Conservation (phyloP, 495 filamentous ascomycete species). For the Annulohypoxylon bovei region DNA sequence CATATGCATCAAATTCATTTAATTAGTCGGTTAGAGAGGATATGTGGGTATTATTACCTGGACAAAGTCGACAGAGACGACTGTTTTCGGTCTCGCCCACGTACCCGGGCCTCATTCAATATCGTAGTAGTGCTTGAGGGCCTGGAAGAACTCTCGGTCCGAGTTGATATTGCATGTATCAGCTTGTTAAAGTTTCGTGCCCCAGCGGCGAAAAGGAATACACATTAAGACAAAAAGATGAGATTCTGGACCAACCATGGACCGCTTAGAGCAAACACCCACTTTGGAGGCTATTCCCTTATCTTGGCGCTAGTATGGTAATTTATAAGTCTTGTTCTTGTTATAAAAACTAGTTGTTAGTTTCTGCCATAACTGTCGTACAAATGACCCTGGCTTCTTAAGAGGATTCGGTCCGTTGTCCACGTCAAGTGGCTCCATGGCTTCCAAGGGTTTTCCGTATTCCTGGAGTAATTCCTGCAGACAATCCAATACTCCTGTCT, state of each 20-base stretch:
- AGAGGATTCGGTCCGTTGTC: not conserved
- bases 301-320: not conserved
- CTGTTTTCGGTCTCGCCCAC: constrained; percentile 2
- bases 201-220: constrained; percentile 23
- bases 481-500: constrained; percentile 8
- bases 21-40: not conserved
- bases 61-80: constrained; percentile 17
- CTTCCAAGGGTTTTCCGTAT: not conserved
- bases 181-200: constrained; percentile 15
- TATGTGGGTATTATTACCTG: not conserved
- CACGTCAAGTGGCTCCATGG: not conserved
- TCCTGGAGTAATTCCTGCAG: not conserved
- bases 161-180: constrained; percentile 14
- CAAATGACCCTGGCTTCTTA: not conserved
- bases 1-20: too few species aligned
- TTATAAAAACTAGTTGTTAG: not conserved
- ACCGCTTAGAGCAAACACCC: not conserved
- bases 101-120: not conserved
- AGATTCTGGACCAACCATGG: not conserved
- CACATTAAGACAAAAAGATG: constrained; percentile 17
- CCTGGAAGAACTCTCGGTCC: constrained; percentile 17
- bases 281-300: not conserved
- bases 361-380: not conserved
- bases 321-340: not conserved
- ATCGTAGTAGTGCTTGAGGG: not conserved